These are phyloP conservation scores for Serendipita vermifera DNA, from an alignment of 768 basidiomycete species.

Conservation along the genomic window DNA sequence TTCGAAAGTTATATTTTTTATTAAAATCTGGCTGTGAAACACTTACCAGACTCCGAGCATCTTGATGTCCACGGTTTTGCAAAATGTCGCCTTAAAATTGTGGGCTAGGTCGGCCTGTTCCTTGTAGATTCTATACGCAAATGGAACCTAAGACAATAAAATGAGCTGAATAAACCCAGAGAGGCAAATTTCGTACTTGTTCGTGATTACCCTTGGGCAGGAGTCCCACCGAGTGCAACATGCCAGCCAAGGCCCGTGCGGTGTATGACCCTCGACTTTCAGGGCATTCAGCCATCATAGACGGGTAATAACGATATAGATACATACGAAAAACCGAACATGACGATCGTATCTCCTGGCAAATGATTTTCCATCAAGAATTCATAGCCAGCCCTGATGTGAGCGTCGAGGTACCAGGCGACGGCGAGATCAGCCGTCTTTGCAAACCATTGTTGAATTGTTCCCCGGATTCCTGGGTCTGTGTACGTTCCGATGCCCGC, in stretches of 20 bases:
- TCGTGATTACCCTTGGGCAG: slow-evolving; percentile 20
- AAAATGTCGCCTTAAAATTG: slow-evolving; percentile 64
- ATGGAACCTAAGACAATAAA: slow-evolving; percentile 28
- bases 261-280: slow-evolving; percentile 47
- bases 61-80: slow-evolving; percentile 49
- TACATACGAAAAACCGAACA: slow-evolving; percentile 66
- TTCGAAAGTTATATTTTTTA: background rate
- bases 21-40: too few relatives aligned
- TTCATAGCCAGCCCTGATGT: background rate
- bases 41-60: slow-evolving; percentile 68
- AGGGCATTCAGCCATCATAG: too few relatives aligned
- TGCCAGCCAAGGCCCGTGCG: slow-evolving; percentile 61
- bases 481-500: slow-evolving; percentile 39
- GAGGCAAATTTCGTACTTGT: too few relatives aligned
- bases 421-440: slow-evolving; percentile 53
- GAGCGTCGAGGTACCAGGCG: slow-evolving; percentile 43
- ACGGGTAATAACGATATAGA: too few relatives aligned
- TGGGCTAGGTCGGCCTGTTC: slow-evolving; percentile 21
- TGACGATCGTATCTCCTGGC: slow-evolving; percentile 47
- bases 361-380: slow-evolving; percentile 8
- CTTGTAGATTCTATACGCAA: slow-evolving; percentile 63
- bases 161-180: too few relatives aligned
- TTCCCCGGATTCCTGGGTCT: slow-evolving; percentile 53
- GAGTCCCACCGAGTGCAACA: slow-evolving; percentile 31
- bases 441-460: slow-evolving; percentile 44